A percentile compares a stretch with the other conserved stretches of the same genome.
Evolutionary conservation across 164 flowering plant species (phyloP).

Genomic region (Saururus chinensis): DNA sequence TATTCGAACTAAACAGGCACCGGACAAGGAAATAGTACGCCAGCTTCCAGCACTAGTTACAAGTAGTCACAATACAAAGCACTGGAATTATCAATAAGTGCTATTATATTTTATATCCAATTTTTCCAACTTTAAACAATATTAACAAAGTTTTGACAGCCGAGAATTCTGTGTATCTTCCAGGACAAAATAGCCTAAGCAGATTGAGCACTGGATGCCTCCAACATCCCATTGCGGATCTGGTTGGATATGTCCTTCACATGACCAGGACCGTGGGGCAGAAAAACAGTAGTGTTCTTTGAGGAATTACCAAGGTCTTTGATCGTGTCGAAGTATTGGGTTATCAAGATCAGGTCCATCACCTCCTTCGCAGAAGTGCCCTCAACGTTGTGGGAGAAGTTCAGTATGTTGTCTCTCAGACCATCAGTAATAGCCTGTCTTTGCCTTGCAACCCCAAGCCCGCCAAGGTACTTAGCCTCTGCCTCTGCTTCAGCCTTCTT

Average conservation of each 20-base stretch:
- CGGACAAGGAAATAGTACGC: too few species aligned
- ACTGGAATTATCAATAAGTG: too few species aligned
- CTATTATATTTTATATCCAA: too few species aligned
- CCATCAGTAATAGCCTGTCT: conserved; percentile 98
- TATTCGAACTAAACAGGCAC: too few species aligned
- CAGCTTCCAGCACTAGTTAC: too few species aligned
- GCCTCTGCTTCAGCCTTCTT: conserved; percentile 97
- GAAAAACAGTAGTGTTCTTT: conserved; percentile 92
- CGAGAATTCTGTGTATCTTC: neutral
- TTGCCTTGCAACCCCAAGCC: conserved; percentile 96
- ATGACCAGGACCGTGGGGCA: conserved; percentile 98
- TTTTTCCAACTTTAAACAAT: too few species aligned
- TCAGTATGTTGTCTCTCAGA: conserved; percentile 84
- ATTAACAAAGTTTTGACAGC: too few species aligned
- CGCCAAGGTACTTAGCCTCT: conserved; percentile 92
- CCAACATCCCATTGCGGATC: conserved; percentile 91
- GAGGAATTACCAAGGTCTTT: conserved; percentile 93
- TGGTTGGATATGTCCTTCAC: conserved; percentile 83
- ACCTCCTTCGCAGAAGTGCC: conserved; percentile 95
- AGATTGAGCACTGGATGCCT: conserved; percentile 45
- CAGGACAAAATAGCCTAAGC: neutral
- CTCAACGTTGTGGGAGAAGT: conserved; percentile 80
- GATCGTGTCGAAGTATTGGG: conserved; percentile 96
- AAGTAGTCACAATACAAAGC: too few species aligned
- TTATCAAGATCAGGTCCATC: conserved; percentile 96